These are phyloP conservation scores for Penicillium digitatum DNA, from an alignment of 2,329 filamentous ascomycete species.

Conservation along the genomic window DNA sequence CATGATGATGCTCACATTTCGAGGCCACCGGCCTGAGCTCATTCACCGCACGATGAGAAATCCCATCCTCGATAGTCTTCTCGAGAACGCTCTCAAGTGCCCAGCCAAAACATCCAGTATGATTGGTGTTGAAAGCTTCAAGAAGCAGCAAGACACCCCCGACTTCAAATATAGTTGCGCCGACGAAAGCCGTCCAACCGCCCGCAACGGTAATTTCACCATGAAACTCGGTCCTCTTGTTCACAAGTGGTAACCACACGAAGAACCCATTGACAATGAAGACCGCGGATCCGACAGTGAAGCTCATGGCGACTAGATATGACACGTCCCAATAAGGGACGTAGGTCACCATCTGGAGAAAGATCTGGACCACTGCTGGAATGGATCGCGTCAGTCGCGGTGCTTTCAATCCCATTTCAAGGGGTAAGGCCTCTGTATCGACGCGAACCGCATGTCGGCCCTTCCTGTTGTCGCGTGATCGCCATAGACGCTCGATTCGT, in stretches of 20 bases:
- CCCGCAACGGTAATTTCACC: slow-evolving; percentile 52
- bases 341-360: slow-evolving; percentile 49
- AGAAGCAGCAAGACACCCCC: slow-evolving; percentile 61
- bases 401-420: slow-evolving; percentile 22
- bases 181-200: slow-evolving; percentile 63
- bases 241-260: slow-evolving; percentile 56
- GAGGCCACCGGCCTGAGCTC: slow-evolving; percentile 17
- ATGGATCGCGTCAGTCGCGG: slow-evolving; percentile 35
- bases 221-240: slow-evolving; percentile 52
- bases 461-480: slow-evolving; percentile 48
- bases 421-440: slow-evolving; percentile 18
- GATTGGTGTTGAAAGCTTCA: slow-evolving; percentile 66
- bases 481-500: slow-evolving; percentile 36
- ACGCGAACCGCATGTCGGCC: slow-evolving; percentile 44
- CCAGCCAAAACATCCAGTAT: slow-evolving; percentile 65
- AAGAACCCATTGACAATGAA: slow-evolving; percentile 63
- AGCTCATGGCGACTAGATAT: slow-evolving; percentile 52
- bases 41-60: slow-evolving; percentile 4
- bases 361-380: slow-evolving; percentile 32
- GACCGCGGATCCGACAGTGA: slow-evolving; percentile 52
- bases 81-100: slow-evolving; percentile 54
- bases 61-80: slow-evolving; percentile 21
- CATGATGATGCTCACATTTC: slow-evolving; percentile 43
- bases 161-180: slow-evolving; percentile 63
- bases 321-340: slow-evolving; percentile 57